phyloP scores from a whole-genome alignment of 2,329 filamentous ascomycete genomes.

The Cordyceps fumosorosea region DNA sequence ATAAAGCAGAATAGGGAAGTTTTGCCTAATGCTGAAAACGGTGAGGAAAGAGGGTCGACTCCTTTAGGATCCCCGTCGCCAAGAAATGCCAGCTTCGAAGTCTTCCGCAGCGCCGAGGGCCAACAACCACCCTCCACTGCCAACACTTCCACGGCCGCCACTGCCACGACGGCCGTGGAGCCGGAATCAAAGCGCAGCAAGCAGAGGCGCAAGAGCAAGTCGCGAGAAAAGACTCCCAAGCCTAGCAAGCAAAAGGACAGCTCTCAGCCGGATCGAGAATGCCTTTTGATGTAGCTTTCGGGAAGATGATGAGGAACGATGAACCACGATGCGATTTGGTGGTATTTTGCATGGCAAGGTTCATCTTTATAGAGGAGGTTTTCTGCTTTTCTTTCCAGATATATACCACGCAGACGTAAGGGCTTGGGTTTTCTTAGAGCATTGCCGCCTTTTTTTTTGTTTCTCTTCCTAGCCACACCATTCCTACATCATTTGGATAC shows the following conservation, averaged over 20 bases:
- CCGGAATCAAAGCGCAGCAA: slow-evolving; percentile 24
- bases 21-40: slow-evolving; percentile 16
- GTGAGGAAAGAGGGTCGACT: not conserved
- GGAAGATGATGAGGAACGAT: not conserved
- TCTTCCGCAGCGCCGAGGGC: slow-evolving; percentile 27
- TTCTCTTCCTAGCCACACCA: not conserved
- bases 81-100: slow-evolving; percentile 15
- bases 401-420: not conserved
- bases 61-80: slow-evolving; percentile 20
- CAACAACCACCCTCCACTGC: not conserved
- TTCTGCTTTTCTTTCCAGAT: not conserved
- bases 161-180: not conserved
- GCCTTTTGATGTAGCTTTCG: slow-evolving; percentile 36
- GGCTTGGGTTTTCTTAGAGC: not conserved
- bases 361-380: not conserved
- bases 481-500: not conserved
- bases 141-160: not conserved
- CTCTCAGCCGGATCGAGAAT: slow-evolving; percentile 40
- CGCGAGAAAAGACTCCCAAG: slow-evolving; percentile 34
- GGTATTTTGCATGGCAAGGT: not conserved
- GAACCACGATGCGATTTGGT: not conserved
- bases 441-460: not conserved
- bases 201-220: slow-evolving; percentile 31
- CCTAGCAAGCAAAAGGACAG: slow-evolving; percentile 17
- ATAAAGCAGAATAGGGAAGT: slow-evolving; percentile 46